These are phyloP conservation scores for Leccinellum luteum DNA, from an alignment of 768 basidiomycete genomes.

Conservation along the genomic window DNA sequence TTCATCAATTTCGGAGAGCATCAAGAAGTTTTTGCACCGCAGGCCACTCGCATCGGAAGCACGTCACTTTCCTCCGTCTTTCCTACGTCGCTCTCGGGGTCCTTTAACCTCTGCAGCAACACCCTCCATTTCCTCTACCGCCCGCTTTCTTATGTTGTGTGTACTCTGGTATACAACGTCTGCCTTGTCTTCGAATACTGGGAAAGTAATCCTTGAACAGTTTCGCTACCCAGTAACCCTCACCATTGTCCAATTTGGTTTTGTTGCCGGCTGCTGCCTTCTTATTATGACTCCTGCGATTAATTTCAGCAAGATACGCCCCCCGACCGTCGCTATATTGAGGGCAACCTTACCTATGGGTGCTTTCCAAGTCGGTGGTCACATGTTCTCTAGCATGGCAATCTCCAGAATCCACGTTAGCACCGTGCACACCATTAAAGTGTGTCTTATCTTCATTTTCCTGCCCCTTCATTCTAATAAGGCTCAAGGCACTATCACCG, in stretches of 20 bases:
- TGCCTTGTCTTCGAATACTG: slow-evolving; percentile 93
- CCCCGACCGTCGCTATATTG: slow-evolving; percentile 71
- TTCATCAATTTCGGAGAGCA: slow-evolving; percentile 8
- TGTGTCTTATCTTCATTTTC: slow-evolving; percentile 32
- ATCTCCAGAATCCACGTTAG: slow-evolving; percentile 95
- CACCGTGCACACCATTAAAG: slow-evolving; percentile 99
- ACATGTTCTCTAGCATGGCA: slow-evolving; percentile 97
- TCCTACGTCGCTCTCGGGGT: slow-evolving; percentile 23
- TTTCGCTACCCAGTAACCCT: slow-evolving; percentile 96
- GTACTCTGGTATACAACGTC: slow-evolving; percentile 91
- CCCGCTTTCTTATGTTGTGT: slow-evolving; percentile 77
- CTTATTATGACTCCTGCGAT: slow-evolving; percentile 77
- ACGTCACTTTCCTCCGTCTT: slow-evolving; percentile 22
- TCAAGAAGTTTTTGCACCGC: slow-evolving; percentile 20
- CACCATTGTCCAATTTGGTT: slow-evolving; percentile 96
- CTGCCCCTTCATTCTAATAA: slow-evolving; percentile 1
- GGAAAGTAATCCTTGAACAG: slow-evolving; percentile 89
- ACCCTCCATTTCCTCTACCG: slow-evolving; percentile 27
- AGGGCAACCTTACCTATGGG: slow-evolving; percentile 91
- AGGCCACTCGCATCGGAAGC: slow-evolving; percentile 11
- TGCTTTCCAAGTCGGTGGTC: slow-evolving; percentile 94
- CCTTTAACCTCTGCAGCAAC: slow-evolving; percentile 15
- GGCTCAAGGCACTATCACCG: slow-evolving; percentile 83
- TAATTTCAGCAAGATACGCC: slow-evolving; percentile 63
- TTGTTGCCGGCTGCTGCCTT: slow-evolving; percentile 84